Base-by-base conservation (phyloP, 306 rosid species). In the Quillaja saponaria region DNA sequence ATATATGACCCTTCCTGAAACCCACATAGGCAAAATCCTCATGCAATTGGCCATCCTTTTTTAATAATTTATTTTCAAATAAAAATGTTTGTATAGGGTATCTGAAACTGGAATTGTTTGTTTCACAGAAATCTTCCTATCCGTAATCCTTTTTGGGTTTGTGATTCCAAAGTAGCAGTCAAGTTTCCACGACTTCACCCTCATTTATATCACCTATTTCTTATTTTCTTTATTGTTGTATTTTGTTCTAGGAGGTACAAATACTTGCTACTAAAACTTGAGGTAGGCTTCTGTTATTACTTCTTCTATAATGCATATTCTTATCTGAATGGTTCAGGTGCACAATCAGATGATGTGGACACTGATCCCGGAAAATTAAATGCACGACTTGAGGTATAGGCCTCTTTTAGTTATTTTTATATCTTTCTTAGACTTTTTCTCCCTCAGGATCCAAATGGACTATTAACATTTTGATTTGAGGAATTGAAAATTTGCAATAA, bases 371-470 rank as follows among this genome's bases (percentile, higher is more conserved):
- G 79, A 64, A 77, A 81, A 69, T 58, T 78, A 63, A 81, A 70
- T 86, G 84, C 88, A 51, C 79, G 74, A 31, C 40, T 83, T 66
- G 90, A 88, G 98, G 98, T 92, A 85, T 49, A 47, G 58, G 64
- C 34, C 57, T 64, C 50, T 58, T 39, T 75, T 68, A 25, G 2
- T 71, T 46, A 0, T 33, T 34, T 37, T 61, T 57, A 48, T 13
- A 21, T 65, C 18, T 33, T 8, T 63, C 10, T 51, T 54, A 40
- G 46, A 39, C 63, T 64, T 44, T 40, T 48, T n/a, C 45, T 65
- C 47, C 57, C 42, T 31, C 31, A 49, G 11, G 15, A 64, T 42
- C 9, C 31, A 34, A 49, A 34, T 69, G 53, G 44, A 18, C 45
- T 28, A 57, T 13, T 57, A 3, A 46, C 4, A 8, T n/a, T 9